phyloP scores from a whole-genome alignment of 2,329 filamentous ascomycete species.

The Didymella sp. region DNA sequence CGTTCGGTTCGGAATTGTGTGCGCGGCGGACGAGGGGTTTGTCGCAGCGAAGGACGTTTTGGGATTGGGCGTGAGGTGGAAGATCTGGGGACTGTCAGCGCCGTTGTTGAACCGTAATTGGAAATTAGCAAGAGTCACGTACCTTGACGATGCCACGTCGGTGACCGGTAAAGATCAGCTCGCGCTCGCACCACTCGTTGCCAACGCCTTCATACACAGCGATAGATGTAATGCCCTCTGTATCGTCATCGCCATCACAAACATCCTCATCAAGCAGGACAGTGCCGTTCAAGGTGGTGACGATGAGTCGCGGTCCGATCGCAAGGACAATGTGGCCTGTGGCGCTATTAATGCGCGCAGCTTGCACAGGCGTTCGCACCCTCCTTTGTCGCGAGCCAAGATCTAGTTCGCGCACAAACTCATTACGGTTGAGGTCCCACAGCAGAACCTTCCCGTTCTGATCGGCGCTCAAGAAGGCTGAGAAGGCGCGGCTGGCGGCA shows the following conservation, averaged over 20 bases:
- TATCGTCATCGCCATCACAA: constrained; percentile 66
- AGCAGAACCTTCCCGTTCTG: constrained; percentile 82
- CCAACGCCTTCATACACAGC: constrained; percentile 91
- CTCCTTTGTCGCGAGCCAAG: constrained; percentile 36
- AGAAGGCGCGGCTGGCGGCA: constrained; percentile 86
- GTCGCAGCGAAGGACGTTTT: constrained; percentile 52
- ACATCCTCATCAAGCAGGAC: constrained; percentile 82
- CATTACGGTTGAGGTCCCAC: constrained; percentile 92
- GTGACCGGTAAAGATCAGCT: constrained; percentile 89
- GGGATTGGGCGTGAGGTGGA: constrained; percentile 63
- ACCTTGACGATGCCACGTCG: constrained; percentile 80
- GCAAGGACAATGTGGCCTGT: constrained; percentile 90
- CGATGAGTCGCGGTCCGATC: constrained; percentile 72
- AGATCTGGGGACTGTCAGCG: constrained; percentile 56
- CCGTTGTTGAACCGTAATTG: background rate
- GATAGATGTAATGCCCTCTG: constrained; percentile 78
- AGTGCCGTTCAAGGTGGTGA: constrained; percentile 90
- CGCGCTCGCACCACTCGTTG: constrained; percentile 90
- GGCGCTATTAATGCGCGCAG: constrained; percentile 85
- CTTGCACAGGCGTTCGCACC: constrained; percentile 59
- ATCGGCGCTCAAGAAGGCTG: constrained; percentile 83
- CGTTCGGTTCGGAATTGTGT: background rate
- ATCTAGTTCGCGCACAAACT: constrained; percentile 80
- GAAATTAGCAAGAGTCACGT: constrained; percentile 2
- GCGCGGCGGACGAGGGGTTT: constrained; percentile 37